Evolutionary conservation across 2,329 filamentous ascomycete genomes (phyloP).

Genomic region (Epichloe glyceriae): DNA sequence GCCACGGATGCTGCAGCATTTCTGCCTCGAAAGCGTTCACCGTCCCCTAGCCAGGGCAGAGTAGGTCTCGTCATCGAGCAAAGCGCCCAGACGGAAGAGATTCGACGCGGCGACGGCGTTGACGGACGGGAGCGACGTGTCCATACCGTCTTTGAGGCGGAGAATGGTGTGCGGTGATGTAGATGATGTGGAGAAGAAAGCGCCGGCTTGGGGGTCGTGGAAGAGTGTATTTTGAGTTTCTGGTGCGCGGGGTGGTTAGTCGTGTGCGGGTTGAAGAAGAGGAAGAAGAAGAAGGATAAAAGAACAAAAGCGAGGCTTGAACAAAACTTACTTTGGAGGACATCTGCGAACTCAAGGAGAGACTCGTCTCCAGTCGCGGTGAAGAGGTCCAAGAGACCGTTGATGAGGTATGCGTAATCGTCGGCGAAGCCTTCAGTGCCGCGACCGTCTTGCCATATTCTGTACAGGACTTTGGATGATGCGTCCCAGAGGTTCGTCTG

Average conservation of each 20-base stretch:
- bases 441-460: constrained; percentile 57
- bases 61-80: constrained; percentile 56
- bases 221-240: constrained; percentile 65
- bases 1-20: constrained; percentile 81
- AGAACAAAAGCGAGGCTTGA: background rate
- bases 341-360: constrained; percentile 70
- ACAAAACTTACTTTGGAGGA: constrained; percentile 53
- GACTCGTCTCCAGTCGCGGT: constrained; percentile 65
- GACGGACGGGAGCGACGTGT: constrained; percentile 77
- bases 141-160: constrained; percentile 89
- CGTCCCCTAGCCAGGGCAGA: constrained; percentile 54
- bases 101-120: constrained; percentile 83
- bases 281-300: too few relatives aligned
- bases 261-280: background rate
- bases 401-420: constrained; percentile 83
- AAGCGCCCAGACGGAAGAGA: constrained; percentile 62
- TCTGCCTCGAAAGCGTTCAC: constrained; percentile 82
- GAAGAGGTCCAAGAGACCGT: constrained; percentile 73
- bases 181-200: constrained; percentile 60
- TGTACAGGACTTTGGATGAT: constrained; percentile 48
- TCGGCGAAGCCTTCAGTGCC: constrained; percentile 70
- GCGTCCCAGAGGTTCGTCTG: constrained; percentile 59
- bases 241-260: constrained; percentile 17
- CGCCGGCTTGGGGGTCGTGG: constrained; percentile 53
- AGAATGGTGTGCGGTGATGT: constrained; percentile 60